Evolutionary conservation across 495 filamentous ascomycete genomes (phyloP).

Genomic region (Aspergillus asperescens): DNA sequence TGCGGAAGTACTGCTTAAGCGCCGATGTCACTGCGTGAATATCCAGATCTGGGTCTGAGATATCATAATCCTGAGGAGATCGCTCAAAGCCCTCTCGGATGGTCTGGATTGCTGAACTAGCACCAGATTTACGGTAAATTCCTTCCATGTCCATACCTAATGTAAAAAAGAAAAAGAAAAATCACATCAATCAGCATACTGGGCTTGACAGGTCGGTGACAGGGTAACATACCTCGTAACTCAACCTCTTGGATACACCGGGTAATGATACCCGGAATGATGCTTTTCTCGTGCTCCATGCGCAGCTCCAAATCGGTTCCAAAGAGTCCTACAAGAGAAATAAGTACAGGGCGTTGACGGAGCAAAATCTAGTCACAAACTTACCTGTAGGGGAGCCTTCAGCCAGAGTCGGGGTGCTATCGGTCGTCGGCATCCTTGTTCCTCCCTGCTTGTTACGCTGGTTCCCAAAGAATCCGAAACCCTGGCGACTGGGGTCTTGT

Average conservation of each 20-base stretch:
- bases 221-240: constrained; percentile 54
- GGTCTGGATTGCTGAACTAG: constrained; percentile 75
- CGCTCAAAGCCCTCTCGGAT: constrained; percentile 90
- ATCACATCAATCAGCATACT: constrained; percentile 7
- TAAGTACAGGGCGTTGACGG: neutral
- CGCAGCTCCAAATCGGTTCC: constrained; percentile 84
- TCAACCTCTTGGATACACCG: constrained; percentile 98
- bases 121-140: constrained; percentile 96
- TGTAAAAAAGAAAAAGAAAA: no score
- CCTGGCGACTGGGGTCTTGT: constrained; percentile 55
- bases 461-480: constrained; percentile 70
- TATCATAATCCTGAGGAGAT: constrained; percentile 65
- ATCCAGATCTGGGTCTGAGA: constrained; percentile 88
- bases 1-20: constrained; percentile 97
- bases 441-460: constrained; percentile 45
- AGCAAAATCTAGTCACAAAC: neutral
- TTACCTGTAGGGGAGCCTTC: constrained; percentile 50
- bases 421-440: constrained; percentile 48
- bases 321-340: constrained; percentile 57
- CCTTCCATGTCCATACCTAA: constrained; percentile 97
- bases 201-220: neutral
- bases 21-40: constrained; percentile 95
- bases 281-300: constrained; percentile 81
- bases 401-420: constrained; percentile 48
- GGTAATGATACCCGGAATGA: constrained; percentile 84